phyloP scores from a whole-genome alignment of 768 basidiomycete genomes.

The Tulasnella calospora region DNA sequence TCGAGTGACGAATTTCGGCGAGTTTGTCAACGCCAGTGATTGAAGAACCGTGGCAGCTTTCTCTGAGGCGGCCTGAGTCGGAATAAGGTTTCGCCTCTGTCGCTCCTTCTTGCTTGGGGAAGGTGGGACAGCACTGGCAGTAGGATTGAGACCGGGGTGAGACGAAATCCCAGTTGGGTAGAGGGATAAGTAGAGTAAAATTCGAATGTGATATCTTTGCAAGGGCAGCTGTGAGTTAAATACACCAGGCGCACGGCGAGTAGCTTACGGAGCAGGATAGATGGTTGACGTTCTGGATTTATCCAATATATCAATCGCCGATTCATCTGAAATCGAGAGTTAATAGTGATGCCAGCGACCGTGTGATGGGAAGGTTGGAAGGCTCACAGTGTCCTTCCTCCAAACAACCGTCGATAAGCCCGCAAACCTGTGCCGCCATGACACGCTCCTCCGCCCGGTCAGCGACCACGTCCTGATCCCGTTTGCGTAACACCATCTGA shows the following conservation, averaged over 20 bases:
- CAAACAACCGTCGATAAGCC: background rate
- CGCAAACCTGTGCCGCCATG: background rate
- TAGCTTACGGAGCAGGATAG: background rate
- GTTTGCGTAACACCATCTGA: background rate
- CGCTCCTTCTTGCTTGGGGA: background rate
- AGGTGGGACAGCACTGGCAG: background rate
- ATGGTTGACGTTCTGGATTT: background rate
- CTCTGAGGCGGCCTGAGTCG: background rate
- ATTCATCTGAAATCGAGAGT: background rate
- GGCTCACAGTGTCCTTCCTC: constrained; percentile 2
- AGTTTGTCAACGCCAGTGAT: background rate
- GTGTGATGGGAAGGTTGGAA: background rate
- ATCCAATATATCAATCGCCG: background rate
- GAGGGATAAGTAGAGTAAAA: background rate
- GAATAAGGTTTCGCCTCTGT: background rate
- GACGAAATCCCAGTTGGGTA: background rate
- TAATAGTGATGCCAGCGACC: background rate
- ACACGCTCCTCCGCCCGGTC: background rate
- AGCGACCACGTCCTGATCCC: background rate
- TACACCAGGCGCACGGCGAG: background rate
- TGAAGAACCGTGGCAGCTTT: background rate
- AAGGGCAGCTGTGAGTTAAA: background rate
- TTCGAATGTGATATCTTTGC: background rate
- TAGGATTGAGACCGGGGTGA: background rate
- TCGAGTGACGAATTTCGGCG: background rate